Percentiles rank a stretch among this genome's conserved stretches.
These are phyloP conservation scores for Aspergillus phoenicis DNA, from an alignment of 2,329 filamentous ascomycete genomes.

Conservation along the genomic window DNA sequence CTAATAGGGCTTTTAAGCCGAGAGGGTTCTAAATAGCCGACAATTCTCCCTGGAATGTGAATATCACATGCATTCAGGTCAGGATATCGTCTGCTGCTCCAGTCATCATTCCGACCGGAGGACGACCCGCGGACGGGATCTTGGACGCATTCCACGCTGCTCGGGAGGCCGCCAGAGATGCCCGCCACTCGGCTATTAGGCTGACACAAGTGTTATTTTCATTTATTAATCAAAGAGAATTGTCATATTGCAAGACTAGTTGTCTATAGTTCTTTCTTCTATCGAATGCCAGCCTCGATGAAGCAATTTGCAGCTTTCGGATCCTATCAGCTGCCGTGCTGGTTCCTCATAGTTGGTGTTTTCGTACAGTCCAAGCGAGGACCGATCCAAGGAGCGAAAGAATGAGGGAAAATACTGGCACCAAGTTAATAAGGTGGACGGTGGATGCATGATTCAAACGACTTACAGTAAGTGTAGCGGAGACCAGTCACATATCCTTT, in stretches of 20 bases:
- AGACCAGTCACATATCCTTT: constrained; percentile 15
- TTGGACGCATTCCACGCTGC: too few relatives aligned
- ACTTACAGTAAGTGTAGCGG: constrained; percentile 17
- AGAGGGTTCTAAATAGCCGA: too few relatives aligned
- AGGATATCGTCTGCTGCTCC: too few relatives aligned
- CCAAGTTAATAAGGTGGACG: neutral
- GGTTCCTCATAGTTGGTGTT: constrained; percentile 5
- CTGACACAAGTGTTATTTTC: too few relatives aligned
- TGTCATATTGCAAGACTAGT: neutral
- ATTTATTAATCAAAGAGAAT: too few relatives aligned
- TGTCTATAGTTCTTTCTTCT: neutral
- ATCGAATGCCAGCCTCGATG: neutral
- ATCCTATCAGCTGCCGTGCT: neutral
- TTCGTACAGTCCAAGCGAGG: constrained; percentile 9
- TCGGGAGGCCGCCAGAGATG: too few relatives aligned
- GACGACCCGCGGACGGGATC: too few relatives aligned
- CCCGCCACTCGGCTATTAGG: too few relatives aligned
- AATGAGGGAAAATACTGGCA: neutral
- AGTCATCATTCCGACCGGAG: too few relatives aligned
- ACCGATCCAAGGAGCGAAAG: constrained; percentile 13
- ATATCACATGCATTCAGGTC: too few relatives aligned
- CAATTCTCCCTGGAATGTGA: too few relatives aligned
- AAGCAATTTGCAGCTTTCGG: neutral
- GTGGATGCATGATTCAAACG: neutral
- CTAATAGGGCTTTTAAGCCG: too few relatives aligned